Conservation (phyloP, 2,329 filamentous ascomycete genomes). For the Pseudogymnoascus sp. region DNA sequence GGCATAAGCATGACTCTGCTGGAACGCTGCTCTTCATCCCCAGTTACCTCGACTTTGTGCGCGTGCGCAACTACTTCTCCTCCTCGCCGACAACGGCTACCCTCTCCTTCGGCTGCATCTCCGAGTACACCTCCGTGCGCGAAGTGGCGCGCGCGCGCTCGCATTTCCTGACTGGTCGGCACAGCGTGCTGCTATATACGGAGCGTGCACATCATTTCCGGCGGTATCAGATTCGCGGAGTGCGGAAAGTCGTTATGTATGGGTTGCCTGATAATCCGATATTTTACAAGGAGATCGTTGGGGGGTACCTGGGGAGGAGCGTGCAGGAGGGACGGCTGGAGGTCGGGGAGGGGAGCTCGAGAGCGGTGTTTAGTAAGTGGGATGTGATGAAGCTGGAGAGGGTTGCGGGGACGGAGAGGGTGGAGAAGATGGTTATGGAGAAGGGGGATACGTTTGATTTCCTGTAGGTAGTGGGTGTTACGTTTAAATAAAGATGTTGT, state of each 20-base stretch:
- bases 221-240: conserved; percentile 74
- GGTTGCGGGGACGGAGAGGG: conserved; percentile 72
- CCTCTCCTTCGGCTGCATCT: conserved; percentile 71
- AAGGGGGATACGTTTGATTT: conserved; percentile 92
- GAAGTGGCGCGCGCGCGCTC: conserved; percentile 79
- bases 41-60: conserved; percentile 90
- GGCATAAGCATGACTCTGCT: conserved; percentile 54
- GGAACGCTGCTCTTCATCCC: conserved; percentile 87
- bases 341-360: conserved; percentile 52
- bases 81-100: conserved; percentile 50
- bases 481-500: neutral
- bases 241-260: conserved; percentile 81
- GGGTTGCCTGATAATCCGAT: conserved; percentile 79
- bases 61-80: conserved; percentile 85
- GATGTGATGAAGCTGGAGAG: conserved; percentile 85
- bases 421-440: conserved; percentile 76
- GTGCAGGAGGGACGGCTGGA: conserved; percentile 48
- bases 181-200: conserved; percentile 81
- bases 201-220: conserved; percentile 96
- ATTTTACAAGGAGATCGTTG: conserved; percentile 72
- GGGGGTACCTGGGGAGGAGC: conserved; percentile 55
- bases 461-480: conserved; percentile 34
- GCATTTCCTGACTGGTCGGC: conserved; percentile 76
- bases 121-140: conserved; percentile 74
- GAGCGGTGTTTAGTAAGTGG: conserved; percentile 72